phyloP scores from a whole-genome alignment of 1,139 yeast species.

The Lodderomyces orthopsilosis region DNA sequence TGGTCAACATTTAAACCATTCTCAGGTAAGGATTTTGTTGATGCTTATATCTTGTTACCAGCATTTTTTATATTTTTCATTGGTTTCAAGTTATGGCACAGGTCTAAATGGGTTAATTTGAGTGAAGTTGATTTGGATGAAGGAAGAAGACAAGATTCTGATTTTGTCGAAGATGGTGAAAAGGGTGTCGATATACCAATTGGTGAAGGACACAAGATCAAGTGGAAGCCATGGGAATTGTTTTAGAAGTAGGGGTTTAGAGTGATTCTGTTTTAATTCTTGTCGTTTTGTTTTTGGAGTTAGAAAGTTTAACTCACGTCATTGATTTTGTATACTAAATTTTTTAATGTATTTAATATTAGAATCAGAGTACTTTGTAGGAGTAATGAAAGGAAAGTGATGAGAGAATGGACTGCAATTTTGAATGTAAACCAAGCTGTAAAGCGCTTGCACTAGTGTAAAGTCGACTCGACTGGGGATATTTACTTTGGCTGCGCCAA shows the following conservation, averaged over 20 bases:
- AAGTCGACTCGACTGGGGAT: no score
- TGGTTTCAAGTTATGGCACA: conserved; percentile 34
- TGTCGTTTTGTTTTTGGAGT: neutral
- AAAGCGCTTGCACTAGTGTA: no score
- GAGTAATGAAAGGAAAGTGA: neutral
- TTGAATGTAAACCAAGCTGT: no score
- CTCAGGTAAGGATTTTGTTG: conserved; percentile 58
- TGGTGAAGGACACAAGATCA: neutral
- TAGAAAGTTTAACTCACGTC: neutral
- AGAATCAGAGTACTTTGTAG: neutral
- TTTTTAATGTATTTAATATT: neutral
- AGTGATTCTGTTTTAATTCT: neutral
- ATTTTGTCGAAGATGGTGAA: conserved; percentile 9
- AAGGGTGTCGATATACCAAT: neutral
- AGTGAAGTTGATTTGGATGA: conserved; percentile 46
- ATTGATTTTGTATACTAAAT: neutral
- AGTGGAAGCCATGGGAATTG: conserved; percentile 1
- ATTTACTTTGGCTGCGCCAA: no score
- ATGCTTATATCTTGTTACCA: conserved; percentile 63
- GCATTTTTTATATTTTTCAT: conserved; percentile 43
- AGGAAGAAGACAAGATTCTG: conserved; percentile 37
- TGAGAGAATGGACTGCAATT: no score
- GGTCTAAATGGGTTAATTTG: conserved; percentile 42
- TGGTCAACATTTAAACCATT: conserved; percentile 67
- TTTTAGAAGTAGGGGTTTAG: neutral